Percentiles rank a stretch among this genome's conserved stretches.
phyloP scores from a whole-genome alignment of 176 grass and related monocot species.

The Carex myosuroides region DNA sequence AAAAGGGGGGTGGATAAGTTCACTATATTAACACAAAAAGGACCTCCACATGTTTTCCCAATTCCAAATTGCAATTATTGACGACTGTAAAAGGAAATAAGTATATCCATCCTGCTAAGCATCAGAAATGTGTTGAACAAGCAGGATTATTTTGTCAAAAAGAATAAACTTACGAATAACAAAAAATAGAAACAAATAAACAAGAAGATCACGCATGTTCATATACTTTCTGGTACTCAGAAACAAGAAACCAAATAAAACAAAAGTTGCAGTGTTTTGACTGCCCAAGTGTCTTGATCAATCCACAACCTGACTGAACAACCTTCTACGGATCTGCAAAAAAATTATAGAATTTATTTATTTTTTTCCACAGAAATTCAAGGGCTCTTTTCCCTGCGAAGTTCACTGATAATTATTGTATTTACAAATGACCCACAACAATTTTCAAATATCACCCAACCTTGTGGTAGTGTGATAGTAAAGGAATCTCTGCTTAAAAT shows the following conservation, averaged over 20 bases:
- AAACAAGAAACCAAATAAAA: constrained; percentile 3
- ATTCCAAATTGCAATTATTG: neutral
- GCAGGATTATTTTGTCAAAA: constrained; percentile 9
- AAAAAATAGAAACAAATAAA: constrained; percentile 12
- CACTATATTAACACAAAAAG: neutral
- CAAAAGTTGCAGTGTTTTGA: constrained; percentile 1
- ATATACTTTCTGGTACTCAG: constrained; percentile 1
- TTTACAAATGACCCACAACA: neutral
- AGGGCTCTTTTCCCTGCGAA: neutral
- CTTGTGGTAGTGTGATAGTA: neutral
- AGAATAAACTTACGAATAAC: constrained; percentile 4
- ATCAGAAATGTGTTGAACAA: neutral
- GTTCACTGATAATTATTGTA: neutral
- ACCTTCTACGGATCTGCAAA: constrained; percentile 62
- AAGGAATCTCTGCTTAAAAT: neutral
- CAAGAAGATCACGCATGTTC: constrained; percentile 11
- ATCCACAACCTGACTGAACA: constrained; percentile 36
- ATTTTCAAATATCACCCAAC: neutral
- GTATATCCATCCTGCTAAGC: neutral
- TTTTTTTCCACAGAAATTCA: neutral
- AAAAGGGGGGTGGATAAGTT: neutral
- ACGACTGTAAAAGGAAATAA: neutral
- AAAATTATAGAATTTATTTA: neutral
- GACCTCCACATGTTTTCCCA: constrained; percentile 2
- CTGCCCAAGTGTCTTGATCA: constrained; percentile 27